Conservation (phyloP, 75 land plant species). For the Sequoia sempervirens region DNA sequence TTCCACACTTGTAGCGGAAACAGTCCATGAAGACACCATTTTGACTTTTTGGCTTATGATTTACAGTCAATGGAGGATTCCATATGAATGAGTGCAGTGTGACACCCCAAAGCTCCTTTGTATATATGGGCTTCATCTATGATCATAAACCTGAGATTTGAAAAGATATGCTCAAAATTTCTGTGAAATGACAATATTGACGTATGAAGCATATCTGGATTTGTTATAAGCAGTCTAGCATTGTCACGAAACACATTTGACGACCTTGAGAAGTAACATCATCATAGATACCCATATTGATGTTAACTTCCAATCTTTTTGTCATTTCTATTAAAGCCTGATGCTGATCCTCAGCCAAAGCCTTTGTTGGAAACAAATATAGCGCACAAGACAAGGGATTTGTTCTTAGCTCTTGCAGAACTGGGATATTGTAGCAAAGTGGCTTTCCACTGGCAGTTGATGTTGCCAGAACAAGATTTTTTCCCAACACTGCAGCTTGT, state of each 20-base stretch:
- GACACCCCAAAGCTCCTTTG: constrained; percentile 98
- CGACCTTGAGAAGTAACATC: constrained; percentile 76
- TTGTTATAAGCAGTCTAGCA: constrained; percentile 89
- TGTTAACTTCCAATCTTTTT: constrained; percentile 16
- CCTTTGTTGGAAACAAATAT: constrained; percentile 98
- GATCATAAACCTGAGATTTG: constrained; percentile 93
- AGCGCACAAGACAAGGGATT: constrained; percentile 72
- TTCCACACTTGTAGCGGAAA: too few relatives aligned
- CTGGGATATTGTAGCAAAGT: constrained; percentile 93
- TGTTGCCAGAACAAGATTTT: constrained; percentile 84
- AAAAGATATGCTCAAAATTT: constrained; percentile 71
- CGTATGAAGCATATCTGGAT: constrained; percentile 96
- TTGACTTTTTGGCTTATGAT: too few relatives aligned
- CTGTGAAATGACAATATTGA: constrained; percentile 88
- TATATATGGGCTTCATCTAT: constrained; percentile 98
- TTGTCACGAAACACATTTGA: constrained; percentile 66
- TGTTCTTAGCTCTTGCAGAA: constrained; percentile 61
- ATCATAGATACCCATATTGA: constrained; percentile 81
- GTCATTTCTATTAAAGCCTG: constrained; percentile 58
- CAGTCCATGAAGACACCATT: too few relatives aligned
- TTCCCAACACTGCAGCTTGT: constrained; percentile 49
- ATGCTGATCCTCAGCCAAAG: constrained; percentile 96
- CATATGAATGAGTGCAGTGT: constrained; percentile 80
- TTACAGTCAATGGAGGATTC: too few relatives aligned
- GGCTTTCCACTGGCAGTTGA: constrained; percentile 98